phyloP scores from a whole-genome alignment of 2,329 filamentous ascomycete genomes.

The Coniella vitis region DNA sequence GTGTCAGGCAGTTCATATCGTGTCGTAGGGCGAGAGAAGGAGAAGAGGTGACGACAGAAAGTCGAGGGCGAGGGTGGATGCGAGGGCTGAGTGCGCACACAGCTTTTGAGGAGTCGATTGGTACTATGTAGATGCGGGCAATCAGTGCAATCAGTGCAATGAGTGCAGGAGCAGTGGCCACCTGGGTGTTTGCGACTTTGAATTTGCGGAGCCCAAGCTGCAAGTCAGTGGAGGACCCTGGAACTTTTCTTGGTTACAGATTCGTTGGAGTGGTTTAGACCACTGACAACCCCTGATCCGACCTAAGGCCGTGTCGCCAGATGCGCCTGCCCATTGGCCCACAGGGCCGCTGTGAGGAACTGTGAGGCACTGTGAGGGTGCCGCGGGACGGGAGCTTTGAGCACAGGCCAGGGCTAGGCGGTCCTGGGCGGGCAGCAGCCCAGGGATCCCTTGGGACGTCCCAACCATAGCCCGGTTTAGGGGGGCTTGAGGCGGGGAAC shows the following conservation, averaged over 20 bases:
- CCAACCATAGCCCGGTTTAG: neutral
- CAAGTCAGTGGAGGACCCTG: slow-evolving; percentile 2
- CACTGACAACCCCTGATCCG: slow-evolving; percentile 1
- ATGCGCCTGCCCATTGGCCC: slow-evolving; percentile 1
- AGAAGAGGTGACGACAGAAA: neutral
- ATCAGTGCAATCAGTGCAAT: slow-evolving; percentile 1
- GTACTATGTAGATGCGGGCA: neutral
- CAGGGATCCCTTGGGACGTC: neutral
- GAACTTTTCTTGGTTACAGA: slow-evolving; percentile 1
- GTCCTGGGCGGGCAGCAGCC: neutral
- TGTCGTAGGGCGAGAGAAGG: neutral
- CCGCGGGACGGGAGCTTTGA: slow-evolving; percentile 5
- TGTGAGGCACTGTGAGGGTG: neutral
- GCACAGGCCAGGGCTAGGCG: too few relatives aligned
- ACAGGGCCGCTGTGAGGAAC: neutral
- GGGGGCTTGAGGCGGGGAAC: neutral
- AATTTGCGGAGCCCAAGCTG: slow-evolving; percentile 1
- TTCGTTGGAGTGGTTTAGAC: neutral
- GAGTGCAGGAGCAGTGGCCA: slow-evolving; percentile 1
- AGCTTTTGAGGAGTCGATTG: neutral
- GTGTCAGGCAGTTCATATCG: neutral
- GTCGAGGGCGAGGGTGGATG: neutral
- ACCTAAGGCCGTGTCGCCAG: slow-evolving; percentile 1
- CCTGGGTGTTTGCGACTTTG: neutral
- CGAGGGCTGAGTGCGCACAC: neutral